A percentile compares a stretch with the other conserved stretches of the same genome.
Conservation (phyloP, 768 basidiomycete species). For the Suillus cothurnatus region DNA sequence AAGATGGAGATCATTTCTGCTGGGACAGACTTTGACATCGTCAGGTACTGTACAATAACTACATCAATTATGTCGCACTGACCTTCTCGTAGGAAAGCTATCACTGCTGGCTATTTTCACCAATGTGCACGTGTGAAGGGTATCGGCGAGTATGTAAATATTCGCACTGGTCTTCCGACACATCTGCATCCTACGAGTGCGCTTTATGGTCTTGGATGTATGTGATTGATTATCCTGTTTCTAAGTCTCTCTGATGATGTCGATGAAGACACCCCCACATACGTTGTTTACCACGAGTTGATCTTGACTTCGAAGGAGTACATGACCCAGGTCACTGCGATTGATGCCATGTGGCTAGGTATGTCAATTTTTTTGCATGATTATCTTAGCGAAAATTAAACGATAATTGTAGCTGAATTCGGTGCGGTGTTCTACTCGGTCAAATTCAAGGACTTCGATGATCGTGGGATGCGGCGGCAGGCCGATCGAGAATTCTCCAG, state of each 20-base stretch:
- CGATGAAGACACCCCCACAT: constrained; percentile 83
- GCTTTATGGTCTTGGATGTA: constrained; percentile 93
- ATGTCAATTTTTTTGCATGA: constrained; percentile 23
- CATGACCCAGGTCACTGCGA: constrained; percentile 98
- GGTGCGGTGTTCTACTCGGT: constrained; percentile 98
- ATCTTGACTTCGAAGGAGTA: constrained; percentile 96
- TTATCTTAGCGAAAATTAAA: constrained; percentile 9
- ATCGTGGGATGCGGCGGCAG: constrained; percentile 71
- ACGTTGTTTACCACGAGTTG: constrained; percentile 96
- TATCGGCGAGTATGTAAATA: constrained; percentile 98
- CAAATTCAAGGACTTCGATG: constrained; percentile 97
- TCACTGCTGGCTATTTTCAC: constrained; percentile 98
- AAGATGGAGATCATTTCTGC: constrained; percentile 92
- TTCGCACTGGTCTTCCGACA: constrained; percentile 91
- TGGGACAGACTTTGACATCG: constrained; percentile 93
- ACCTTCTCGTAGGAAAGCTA: constrained; percentile 73
- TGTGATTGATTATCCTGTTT: constrained; percentile 31
- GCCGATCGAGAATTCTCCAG: constrained; percentile 91
- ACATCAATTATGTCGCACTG: background rate
- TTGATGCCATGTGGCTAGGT: constrained; percentile 98
- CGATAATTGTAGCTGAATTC: constrained; percentile 68
- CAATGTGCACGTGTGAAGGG: constrained; percentile 98
- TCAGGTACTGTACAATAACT: constrained; percentile 50
- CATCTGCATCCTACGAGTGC: constrained; percentile 97
- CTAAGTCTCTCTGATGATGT: constrained; percentile 6